Conservation (phyloP, 2,329 filamentous ascomycete genomes). For the Scytalidium sp. region DNA sequence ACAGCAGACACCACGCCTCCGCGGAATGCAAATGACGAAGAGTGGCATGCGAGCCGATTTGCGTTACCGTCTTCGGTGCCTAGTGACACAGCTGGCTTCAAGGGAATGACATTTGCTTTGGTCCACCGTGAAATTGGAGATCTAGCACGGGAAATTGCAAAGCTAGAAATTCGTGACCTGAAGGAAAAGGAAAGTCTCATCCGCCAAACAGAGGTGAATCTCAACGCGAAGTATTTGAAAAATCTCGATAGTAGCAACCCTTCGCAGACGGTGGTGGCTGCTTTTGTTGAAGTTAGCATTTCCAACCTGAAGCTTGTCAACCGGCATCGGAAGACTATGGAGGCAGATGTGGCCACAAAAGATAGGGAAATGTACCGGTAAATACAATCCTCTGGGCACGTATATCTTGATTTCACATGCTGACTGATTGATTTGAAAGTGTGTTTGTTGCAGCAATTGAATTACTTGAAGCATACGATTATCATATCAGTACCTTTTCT, state of each 20-base stretch:
- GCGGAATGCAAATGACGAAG: conserved; percentile 17
- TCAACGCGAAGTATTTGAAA: conserved; percentile 10
- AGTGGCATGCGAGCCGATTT: conserved; percentile 20
- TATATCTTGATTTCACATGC: background rate
- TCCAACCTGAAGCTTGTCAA: conserved; percentile 8
- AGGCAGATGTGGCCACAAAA: background rate
- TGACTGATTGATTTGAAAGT: conserved; percentile 3
- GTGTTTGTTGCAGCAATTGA: conserved; percentile 12
- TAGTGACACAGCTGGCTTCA: conserved; percentile 6
- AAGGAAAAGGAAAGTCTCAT: conserved; percentile 6
- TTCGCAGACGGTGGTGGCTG: conserved; percentile 9
- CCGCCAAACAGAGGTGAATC: conserved; percentile 3
- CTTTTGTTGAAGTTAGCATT: conserved; percentile 13
- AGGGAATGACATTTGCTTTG: conserved; percentile 15
- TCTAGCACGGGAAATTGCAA: conserved; percentile 6
- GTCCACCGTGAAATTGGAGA: conserved; percentile 12
- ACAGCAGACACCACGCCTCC: conserved; percentile 13
- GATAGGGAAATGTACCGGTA: conserved; percentile 8
- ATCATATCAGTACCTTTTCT: conserved; percentile 9
- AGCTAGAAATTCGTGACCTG: conserved; percentile 4
- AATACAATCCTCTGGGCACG: background rate
- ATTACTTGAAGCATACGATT: conserved; percentile 15
- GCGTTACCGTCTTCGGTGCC: conserved; percentile 16
- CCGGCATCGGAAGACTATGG: conserved; percentile 7
- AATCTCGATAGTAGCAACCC: conserved; percentile 7